Evolutionary conservation across 257 asterid species (phyloP).

Genomic region (Nicotiana attenuata): DNA sequence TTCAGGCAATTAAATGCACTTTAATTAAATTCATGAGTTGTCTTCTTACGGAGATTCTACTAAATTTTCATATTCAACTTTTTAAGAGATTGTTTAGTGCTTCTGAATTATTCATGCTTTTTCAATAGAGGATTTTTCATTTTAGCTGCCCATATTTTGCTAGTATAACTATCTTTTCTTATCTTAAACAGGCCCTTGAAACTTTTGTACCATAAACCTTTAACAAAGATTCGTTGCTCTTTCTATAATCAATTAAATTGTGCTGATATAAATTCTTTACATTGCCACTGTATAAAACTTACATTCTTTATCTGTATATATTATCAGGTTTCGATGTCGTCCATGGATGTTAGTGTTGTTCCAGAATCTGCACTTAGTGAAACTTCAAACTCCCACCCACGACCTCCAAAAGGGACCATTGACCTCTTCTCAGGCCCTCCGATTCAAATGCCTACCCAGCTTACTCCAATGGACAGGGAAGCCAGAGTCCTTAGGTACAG

Average conservation of each 20-base stretch:
- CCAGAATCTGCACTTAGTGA: conserved; percentile 57
- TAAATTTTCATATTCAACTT: background rate
- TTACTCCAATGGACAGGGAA: conserved; percentile 58
- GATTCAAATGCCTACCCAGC: conserved; percentile 44
- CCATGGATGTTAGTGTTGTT: conserved; percentile 57
- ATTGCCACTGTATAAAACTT: too few relatives aligned
- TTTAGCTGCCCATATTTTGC: background rate
- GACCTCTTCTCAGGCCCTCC: conserved; percentile 50
- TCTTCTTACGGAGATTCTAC: background rate
- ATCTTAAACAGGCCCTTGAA: background rate
- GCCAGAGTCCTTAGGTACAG: conserved; percentile 75
- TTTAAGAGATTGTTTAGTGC: background rate
- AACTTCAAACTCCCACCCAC: conserved; percentile 35
- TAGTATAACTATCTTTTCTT: background rate
- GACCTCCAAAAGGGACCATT: conserved; percentile 55
- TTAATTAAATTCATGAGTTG: background rate
- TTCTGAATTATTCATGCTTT: background rate
- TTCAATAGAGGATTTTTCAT: background rate
- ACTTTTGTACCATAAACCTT: background rate
- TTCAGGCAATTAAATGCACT: background rate
- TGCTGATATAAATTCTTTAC: too few relatives aligned
- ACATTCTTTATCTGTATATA: background rate
- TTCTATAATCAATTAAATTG: too few relatives aligned
- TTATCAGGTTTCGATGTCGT: conserved; percentile 52
- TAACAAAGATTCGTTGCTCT: too few relatives aligned